Conservation (phyloP, 345 rosid species). For the Cardiospermum halicacabum region DNA sequence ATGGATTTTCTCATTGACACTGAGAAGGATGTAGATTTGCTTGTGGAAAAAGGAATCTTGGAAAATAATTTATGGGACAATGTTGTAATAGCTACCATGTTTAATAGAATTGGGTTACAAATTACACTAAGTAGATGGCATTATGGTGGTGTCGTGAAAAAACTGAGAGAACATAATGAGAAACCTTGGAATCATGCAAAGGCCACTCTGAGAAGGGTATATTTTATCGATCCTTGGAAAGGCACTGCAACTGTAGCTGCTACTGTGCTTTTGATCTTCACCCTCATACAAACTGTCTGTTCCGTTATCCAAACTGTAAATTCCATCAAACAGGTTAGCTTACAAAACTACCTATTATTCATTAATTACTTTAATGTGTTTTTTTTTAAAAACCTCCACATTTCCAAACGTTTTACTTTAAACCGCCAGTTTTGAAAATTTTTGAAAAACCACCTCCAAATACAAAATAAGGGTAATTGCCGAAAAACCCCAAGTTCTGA, state of each 20-base stretch:
- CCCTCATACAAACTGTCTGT: constrained; percentile 1
- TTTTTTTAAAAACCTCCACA: no score
- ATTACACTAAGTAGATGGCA: background rate
- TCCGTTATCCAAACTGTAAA: background rate
- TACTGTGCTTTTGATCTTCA: constrained; percentile 8
- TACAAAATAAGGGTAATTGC: no score
- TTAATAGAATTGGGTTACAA: background rate
- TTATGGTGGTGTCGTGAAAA: background rate
- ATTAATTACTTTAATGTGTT: no score
- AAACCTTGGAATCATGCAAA: background rate
- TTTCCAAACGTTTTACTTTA: no score
- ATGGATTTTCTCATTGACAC: constrained; percentile 26
- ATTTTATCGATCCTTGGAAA: constrained; percentile 16
- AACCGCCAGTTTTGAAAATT: no score
- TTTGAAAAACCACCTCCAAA: no score
- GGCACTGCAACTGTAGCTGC: constrained; percentile 17
- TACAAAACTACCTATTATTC: no score
- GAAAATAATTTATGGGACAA: constrained; percentile 18
- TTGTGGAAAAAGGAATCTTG: constrained; percentile 19
- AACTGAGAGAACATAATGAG: background rate
- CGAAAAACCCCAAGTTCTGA: no score
- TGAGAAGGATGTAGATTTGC: constrained; percentile 20
- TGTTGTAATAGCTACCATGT: background rate
- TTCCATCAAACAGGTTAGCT: no score
- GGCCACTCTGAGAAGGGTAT: constrained; percentile 7